These are phyloP conservation scores for Trametes elegans DNA, from an alignment of 768 basidiomycete genomes.

Conservation along the genomic window DNA sequence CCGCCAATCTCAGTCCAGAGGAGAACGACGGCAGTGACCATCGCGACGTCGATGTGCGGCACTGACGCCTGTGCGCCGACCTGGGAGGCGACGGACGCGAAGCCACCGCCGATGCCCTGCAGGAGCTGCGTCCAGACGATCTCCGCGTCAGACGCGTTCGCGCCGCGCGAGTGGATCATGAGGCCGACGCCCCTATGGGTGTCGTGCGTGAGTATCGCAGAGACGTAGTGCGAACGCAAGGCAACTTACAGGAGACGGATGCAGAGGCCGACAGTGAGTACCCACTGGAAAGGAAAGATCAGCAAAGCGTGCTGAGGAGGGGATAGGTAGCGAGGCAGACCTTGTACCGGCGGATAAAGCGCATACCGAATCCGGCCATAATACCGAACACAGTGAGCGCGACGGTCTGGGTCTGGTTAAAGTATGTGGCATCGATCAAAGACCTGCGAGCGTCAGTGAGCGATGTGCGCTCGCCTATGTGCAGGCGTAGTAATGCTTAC, in stretches of 20 bases:
- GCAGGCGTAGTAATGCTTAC: conserved; percentile 39
- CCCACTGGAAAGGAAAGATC: conserved; percentile 8
- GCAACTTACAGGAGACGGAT: conserved; percentile 26
- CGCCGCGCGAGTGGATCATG: conserved; percentile 28
- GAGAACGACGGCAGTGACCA: conserved; percentile 45
- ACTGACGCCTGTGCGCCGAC: conserved; percentile 49
- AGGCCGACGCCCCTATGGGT: conserved; percentile 29
- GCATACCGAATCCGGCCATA: conserved; percentile 44
- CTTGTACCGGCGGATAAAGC: conserved; percentile 45
- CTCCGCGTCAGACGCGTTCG: conserved; percentile 25
- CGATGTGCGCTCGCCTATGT: neutral
- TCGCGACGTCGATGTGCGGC: conserved; percentile 39
- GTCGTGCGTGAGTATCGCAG: accelerated
- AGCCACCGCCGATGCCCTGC: conserved; percentile 50
- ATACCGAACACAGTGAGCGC: conserved; percentile 48
- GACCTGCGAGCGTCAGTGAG: conserved; percentile 18
- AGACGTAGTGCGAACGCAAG: neutral
- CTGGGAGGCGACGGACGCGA: conserved; percentile 44
- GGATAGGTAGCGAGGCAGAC: neutral
- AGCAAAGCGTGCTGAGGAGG: neutral
- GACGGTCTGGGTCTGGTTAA: conserved; percentile 40
- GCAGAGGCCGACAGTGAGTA: conserved; percentile 39
- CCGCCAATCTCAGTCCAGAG: conserved; percentile 48
- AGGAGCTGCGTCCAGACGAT: conserved; percentile 49
- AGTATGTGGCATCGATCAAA: conserved; percentile 35